Base-by-base conservation (phyloP, 306 rosid genomes). In the Prunus padus region DNA sequence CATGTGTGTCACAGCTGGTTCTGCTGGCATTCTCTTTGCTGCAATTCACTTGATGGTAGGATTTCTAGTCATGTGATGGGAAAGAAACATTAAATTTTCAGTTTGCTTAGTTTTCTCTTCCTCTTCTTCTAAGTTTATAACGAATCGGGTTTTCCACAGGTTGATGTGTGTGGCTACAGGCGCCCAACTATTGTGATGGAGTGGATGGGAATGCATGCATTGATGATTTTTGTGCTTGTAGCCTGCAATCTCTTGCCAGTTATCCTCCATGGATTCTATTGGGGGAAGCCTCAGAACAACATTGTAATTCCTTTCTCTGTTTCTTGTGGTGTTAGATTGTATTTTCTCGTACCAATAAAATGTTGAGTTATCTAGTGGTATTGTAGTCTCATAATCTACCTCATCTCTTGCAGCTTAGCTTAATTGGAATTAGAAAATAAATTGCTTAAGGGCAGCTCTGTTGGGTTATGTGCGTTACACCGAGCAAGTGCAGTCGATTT, bases 181-280 rank as follows among this genome's bases (percentile, higher is more conserved):
- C 93, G 96, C 25, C 64, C 82, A 72, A 82, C 84, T 11, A 54
- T 55, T 69, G 83, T 92, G 77, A 54, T 89, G 82, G 89, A 96
- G 87, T 96, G 97, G 99, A 89, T 90, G 88, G 99, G 99, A 19
- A 86, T 57, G 91, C 97, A 96, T 80, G 99, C 99, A 8, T 79
- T 96, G 63, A 80, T 87, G 82, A 92, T 96, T 31, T 96, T 78
- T 74, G 65, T 87, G 60, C 88, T 96, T 15, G 88, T 88, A 1
- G 98, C 97, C 73, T 89, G 99, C 96, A 92, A 96, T 13, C 76
- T 96, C 66, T 79, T 96, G 52, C 99, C 99, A 12, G 80, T 96
- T 77, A 50, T 92, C 80, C 76, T 96, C 65, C 97, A 88, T 72
- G 99, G 99, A 67, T 88, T 92, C 73, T 96, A 89, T 28, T 90